A percentile compares a stretch with the other conserved stretches of the same genome.
These are phyloP conservation scores for Microcera coccophila DNA, from an alignment of 2,329 filamentous ascomycete species.

Conservation along the genomic window DNA sequence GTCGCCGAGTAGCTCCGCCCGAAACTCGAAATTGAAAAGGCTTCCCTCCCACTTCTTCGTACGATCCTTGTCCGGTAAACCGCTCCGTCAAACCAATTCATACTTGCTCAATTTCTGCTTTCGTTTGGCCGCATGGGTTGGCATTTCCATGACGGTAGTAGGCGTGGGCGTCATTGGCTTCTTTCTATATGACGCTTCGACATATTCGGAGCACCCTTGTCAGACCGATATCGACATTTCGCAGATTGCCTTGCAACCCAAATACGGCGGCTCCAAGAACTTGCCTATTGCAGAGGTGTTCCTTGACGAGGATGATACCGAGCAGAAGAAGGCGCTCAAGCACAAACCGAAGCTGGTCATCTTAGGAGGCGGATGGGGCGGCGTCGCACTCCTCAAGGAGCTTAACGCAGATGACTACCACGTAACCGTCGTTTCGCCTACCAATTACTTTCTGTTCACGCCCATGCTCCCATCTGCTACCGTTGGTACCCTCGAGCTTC, in stretches of 20 bases:
- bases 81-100: constrained; percentile 48
- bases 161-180: constrained; percentile 71
- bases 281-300: constrained; percentile 83
- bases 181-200: constrained; percentile 90
- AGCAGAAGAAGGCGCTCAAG: constrained; percentile 65
- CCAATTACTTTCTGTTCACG: constrained; percentile 97
- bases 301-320: constrained; percentile 82
- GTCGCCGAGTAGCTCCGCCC: constrained; percentile 11
- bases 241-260: constrained; percentile 73
- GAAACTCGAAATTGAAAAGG: constrained; percentile 7
- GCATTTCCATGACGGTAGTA: constrained; percentile 69
- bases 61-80: constrained; percentile 49
- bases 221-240: constrained; percentile 78
- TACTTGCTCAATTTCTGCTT: constrained; percentile 58
- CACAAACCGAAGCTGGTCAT: constrained; percentile 92
- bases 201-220: constrained; percentile 70
- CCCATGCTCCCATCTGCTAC: constrained; percentile 97
- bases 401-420: constrained; percentile 90
- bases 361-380: constrained; percentile 91
- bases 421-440: constrained; percentile 88
- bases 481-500: constrained; percentile 86
- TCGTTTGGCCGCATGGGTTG: constrained; percentile 58
- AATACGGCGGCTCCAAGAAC: constrained; percentile 87
- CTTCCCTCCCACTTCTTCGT: constrained; percentile 25
- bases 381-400: constrained; percentile 85